phyloP scores from a whole-genome alignment of 139 green algal species.

The Chlamydomonas asymmetrica region DNA sequence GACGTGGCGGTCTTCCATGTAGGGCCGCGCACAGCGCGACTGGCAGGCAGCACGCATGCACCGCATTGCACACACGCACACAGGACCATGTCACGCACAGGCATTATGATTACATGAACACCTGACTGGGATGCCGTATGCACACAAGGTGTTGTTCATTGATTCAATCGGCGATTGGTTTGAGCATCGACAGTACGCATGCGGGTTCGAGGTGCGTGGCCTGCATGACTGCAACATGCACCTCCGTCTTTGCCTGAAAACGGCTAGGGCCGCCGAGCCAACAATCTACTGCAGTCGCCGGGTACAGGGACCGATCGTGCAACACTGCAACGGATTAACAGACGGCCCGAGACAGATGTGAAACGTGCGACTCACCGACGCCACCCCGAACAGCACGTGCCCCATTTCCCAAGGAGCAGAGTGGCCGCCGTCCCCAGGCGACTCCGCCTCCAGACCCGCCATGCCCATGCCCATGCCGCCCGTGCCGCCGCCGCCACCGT shows the following conservation, averaged over 20 bases:
- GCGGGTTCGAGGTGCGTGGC: neutral
- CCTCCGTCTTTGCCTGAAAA: too few relatives aligned
- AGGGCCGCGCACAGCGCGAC: slow-evolving; percentile 43
- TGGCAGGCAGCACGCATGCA: neutral
- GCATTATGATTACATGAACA: too few relatives aligned
- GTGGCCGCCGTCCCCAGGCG: neutral
- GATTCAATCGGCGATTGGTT: too few relatives aligned
- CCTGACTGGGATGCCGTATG: too few relatives aligned
- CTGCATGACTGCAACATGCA: neutral
- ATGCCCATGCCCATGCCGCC: neutral
- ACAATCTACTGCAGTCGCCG: neutral
- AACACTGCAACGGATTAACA: neutral
- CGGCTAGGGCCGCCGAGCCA: too few relatives aligned
- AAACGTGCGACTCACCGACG: neutral
- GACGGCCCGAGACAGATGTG: neutral
- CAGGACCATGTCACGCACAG: neutral
- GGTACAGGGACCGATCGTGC: neutral
- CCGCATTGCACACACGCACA: neutral
- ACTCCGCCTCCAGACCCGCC: neutral
- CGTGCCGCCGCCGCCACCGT: too few relatives aligned
- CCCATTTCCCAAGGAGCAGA: neutral
- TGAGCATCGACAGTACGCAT: neutral
- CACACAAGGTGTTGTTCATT: too few relatives aligned
- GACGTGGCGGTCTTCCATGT: slow-evolving; percentile 71
- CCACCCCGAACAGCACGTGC: slow-evolving; percentile 8